Evolutionary conservation across 306 rosid genomes (phyloP).

Genomic region (Crotalaria pallida): DNA sequence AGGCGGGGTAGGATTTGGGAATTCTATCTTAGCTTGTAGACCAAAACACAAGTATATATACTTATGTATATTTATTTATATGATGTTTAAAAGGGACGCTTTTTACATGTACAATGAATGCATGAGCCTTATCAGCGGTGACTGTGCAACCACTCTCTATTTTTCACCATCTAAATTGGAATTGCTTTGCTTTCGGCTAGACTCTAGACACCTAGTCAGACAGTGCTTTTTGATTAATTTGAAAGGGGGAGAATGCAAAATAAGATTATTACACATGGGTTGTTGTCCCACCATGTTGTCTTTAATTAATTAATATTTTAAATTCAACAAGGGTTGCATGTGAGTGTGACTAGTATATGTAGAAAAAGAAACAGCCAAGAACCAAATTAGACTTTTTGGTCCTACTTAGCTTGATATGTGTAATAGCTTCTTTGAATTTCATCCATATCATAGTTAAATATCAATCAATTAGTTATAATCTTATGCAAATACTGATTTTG

Average conservation of each 20-base stretch:
- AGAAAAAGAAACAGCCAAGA: conserved; percentile 12
- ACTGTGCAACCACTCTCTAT: conserved; percentile 24
- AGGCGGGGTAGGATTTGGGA: too few relatives aligned
- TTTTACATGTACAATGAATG: conserved; percentile 28
- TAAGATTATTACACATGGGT: conserved; percentile 50
- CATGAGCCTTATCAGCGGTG: conserved; percentile 36
- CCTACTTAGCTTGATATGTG: conserved; percentile 3
- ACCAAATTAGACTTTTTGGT: conserved; percentile 5
- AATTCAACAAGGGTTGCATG: background rate
- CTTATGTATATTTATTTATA: too few relatives aligned
- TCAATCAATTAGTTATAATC: background rate
- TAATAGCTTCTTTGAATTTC: background rate
- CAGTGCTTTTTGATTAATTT: conserved; percentile 48
- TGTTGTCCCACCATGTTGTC: conserved; percentile 43
- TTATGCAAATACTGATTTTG: conserved; percentile 9
- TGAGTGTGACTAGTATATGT: background rate
- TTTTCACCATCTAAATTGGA: conserved; percentile 10
- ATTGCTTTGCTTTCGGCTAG: conserved; percentile 41
- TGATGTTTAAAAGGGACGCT: too few relatives aligned
- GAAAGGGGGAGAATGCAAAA: conserved; percentile 25
- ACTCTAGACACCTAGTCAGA: conserved; percentile 48
- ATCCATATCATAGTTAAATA: background rate
- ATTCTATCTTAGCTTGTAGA: too few relatives aligned
- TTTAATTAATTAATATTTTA: conserved; percentile 28
- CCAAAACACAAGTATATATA: too few relatives aligned